A percentile compares a stretch with the other conserved stretches of the same genome.
These are phyloP conservation scores for Aphanomyces stellatus DNA, from an alignment of 352 stramenopile genomes.

Conservation along the genomic window DNA sequence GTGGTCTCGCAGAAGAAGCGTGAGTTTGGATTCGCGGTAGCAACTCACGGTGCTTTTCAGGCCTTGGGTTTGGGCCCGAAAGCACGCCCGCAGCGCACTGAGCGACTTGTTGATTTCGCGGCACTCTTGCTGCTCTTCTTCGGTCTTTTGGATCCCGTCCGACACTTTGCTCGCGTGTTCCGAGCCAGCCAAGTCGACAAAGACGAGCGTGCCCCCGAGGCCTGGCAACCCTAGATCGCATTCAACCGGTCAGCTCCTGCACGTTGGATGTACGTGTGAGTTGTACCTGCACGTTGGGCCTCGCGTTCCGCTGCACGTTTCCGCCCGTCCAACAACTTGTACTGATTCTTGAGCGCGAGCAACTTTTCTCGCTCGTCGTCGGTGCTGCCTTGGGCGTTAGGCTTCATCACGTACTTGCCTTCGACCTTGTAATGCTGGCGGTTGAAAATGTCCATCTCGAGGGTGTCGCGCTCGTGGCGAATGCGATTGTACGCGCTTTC, in stretches of 20 bases:
- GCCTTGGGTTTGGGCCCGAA: conserved; percentile 1
- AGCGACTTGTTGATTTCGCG: conserved; percentile 25
- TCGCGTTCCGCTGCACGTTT: not conserved
- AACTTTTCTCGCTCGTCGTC: not conserved
- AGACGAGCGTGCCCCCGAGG: conserved; percentile 33
- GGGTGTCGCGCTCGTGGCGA: conserved; percentile 34
- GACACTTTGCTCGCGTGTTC: conserved; percentile 34
- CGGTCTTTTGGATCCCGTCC: conserved; percentile 15
- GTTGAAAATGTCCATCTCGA: conserved; percentile 26
- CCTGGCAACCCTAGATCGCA: conserved; percentile 20
- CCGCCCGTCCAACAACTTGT: not conserved
- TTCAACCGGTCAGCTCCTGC: too few relatives aligned
- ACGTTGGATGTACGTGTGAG: not conserved
- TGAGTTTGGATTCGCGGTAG: conserved; percentile 15
- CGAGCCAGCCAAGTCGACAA: conserved; percentile 43
- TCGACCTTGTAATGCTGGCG: conserved; percentile 14
- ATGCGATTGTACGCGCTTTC: conserved; percentile 30
- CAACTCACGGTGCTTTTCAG: not conserved
- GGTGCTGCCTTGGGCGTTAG: not conserved
- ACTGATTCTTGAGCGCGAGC: not conserved
- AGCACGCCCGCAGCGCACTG: conserved; percentile 1
- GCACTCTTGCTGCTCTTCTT: conserved; percentile 23
- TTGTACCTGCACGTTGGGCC: conserved; percentile 6
- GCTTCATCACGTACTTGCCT: conserved; percentile 4
- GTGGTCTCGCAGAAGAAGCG: conserved; percentile 12